Conservation (phyloP, 192 early-diverging fungal species). For the Rhizophagus sp. region DNA sequence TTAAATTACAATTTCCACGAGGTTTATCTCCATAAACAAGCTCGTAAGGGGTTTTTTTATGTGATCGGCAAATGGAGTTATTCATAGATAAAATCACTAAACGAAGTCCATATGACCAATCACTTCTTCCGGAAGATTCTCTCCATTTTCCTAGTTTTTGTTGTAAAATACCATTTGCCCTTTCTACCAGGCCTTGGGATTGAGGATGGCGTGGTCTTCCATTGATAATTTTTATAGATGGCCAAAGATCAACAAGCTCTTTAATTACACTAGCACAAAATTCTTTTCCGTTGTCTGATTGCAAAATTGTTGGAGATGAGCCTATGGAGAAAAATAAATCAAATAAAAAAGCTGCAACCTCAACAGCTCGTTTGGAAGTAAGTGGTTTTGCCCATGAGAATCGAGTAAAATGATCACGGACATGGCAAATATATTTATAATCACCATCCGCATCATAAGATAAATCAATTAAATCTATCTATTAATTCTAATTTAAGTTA, state of each 20-base stretch:
- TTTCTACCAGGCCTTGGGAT: neutral
- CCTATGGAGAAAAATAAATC: neutral
- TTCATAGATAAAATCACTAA: too few species aligned
- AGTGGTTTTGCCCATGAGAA: neutral
- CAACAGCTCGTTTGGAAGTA: neutral
- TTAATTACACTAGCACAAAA: neutral
- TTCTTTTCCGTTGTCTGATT: neutral
- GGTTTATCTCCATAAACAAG: too few species aligned
- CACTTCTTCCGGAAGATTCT: too few species aligned
- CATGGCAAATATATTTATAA: slow-evolving; percentile 8
- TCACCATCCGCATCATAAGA: neutral
- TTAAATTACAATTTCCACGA: too few species aligned
- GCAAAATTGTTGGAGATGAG: neutral
- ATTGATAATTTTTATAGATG: neutral
- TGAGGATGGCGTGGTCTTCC: neutral
- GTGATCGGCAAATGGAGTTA: too few species aligned
- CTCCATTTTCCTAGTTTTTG: neutral
- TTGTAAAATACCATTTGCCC: neutral
- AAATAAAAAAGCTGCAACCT: neutral
- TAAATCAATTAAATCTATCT: neutral
- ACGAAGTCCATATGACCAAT: too few species aligned
- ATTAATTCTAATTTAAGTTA: too few species aligned
- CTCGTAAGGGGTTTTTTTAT: too few species aligned
- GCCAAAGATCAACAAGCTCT: neutral
- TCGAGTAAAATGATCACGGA: too few species aligned